These are phyloP conservation scores for Decorospora gaudefroyi DNA, from an alignment of 2,329 filamentous ascomycete species.

Conservation along the genomic window DNA sequence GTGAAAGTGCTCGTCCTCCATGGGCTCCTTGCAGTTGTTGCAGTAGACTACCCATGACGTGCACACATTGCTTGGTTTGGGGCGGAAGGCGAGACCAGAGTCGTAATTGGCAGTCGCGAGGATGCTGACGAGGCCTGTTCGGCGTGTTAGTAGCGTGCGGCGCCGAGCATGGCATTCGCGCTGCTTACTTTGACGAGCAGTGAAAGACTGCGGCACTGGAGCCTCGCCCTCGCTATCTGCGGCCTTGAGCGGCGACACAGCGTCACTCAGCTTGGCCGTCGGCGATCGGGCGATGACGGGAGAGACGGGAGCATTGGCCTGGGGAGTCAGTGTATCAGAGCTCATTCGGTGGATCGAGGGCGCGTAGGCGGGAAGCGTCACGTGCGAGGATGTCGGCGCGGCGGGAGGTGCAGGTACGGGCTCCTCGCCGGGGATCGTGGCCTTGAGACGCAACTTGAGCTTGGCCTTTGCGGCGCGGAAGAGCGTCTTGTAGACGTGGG, in stretches of 20 bases:
- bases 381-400: constrained; percentile 20
- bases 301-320: constrained; percentile 25
- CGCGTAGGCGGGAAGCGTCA: constrained; percentile 16
- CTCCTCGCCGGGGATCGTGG: constrained; percentile 63
- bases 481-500: constrained; percentile 91
- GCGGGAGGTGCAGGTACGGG: constrained; percentile 18
- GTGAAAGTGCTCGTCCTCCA: constrained; percentile 86
- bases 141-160: constrained; percentile 14
- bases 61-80: constrained; percentile 45
- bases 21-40: constrained; percentile 81
- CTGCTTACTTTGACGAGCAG: constrained; percentile 40
- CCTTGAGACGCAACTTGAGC: constrained; percentile 89
- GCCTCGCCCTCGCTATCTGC: constrained; percentile 43
- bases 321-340: constrained; percentile 33
- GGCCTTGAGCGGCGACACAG: constrained; percentile 29
- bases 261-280: constrained; percentile 23
- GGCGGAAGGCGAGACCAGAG: constrained; percentile 47
- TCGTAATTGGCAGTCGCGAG: constrained; percentile 35
- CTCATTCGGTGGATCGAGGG: constrained; percentile 35
- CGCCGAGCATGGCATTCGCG: background rate
- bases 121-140: constrained; percentile 38
- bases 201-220: constrained; percentile 50
- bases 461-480: constrained; percentile 97
- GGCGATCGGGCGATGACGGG: constrained; percentile 41
- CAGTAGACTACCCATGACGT: constrained; percentile 83